A percentile compares a stretch with the other conserved stretches of the same genome.
Conservation (phyloP, 2,329 filamentous ascomycete species). For the Cytospora schulzeri region DNA sequence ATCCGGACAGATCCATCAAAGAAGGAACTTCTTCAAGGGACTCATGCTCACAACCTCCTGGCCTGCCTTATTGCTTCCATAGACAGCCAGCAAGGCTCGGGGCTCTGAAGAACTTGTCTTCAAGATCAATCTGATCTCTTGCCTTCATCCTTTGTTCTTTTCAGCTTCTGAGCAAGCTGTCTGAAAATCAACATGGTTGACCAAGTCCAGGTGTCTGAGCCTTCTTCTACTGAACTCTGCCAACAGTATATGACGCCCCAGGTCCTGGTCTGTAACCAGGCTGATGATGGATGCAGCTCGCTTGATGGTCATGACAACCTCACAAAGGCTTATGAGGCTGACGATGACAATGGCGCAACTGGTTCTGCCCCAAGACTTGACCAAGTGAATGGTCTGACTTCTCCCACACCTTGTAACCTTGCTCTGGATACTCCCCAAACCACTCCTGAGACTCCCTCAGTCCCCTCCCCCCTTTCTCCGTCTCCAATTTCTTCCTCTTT, state of each 20-base stretch:
- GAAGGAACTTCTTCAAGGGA: too few species aligned
- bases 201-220: not conserved
- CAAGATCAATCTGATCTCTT: too few species aligned
- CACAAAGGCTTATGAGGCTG: too few species aligned
- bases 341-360: too few species aligned
- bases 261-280: not conserved
- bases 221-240: not conserved
- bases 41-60: too few species aligned
- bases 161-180: not conserved
- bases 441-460: not conserved
- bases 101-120: too few species aligned
- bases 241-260: not conserved
- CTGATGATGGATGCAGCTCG: not conserved
- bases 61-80: too few species aligned
- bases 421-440: not conserved
- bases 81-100: too few species aligned
- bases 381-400: not conserved
- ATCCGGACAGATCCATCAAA: too few species aligned
- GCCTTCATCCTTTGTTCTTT: too few species aligned
- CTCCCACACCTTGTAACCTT: not conserved
- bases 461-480: not conserved
- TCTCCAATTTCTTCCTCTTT: not conserved
- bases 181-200: not conserved
- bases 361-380: not conserved
- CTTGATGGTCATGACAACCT: not conserved